Evolutionary conservation across 352 stramenopile genomes (phyloP).

Genomic region (Phytopythium montanum): DNA sequence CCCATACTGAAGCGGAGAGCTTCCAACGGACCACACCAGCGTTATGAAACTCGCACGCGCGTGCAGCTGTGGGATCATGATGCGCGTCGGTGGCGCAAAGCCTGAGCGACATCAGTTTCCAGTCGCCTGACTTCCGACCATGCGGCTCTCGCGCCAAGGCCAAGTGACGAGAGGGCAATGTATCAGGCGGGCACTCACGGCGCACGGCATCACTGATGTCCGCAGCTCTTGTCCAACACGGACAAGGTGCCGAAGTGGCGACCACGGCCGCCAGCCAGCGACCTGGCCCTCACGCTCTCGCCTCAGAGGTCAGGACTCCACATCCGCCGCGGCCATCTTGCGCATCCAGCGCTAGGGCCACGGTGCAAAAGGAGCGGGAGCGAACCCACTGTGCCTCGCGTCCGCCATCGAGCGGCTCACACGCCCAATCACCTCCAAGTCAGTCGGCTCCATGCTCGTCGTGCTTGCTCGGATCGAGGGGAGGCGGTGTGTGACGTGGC

Average conservation of each 20-base stretch:
- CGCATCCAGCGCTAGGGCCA: background rate
- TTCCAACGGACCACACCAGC: no score
- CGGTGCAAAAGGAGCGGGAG: background rate
- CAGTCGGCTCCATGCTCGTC: background rate
- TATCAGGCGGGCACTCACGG: background rate
- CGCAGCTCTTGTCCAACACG: background rate
- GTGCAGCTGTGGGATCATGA: background rate
- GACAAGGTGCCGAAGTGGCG: no score
- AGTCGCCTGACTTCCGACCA: background rate
- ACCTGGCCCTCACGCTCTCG: background rate
- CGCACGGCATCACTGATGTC: background rate
- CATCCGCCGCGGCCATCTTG: background rate
- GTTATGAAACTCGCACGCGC: conserved; percentile 2
- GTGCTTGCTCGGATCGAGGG: background rate
- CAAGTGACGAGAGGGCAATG: background rate
- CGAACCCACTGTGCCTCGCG: background rate
- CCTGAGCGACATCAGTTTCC: conserved; percentile 1
- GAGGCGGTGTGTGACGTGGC: conserved; percentile 7
- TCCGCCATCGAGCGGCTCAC: background rate
- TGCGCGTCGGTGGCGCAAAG: background rate
- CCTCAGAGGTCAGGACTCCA: background rate
- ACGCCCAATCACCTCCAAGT: background rate
- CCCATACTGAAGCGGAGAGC: conserved; percentile 1
- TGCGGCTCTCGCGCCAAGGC: background rate
- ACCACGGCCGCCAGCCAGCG: background rate